These are phyloP conservation scores for Melaleuca quinquenervia DNA, from an alignment of 345 rosid species.

Conservation along the genomic window DNA sequence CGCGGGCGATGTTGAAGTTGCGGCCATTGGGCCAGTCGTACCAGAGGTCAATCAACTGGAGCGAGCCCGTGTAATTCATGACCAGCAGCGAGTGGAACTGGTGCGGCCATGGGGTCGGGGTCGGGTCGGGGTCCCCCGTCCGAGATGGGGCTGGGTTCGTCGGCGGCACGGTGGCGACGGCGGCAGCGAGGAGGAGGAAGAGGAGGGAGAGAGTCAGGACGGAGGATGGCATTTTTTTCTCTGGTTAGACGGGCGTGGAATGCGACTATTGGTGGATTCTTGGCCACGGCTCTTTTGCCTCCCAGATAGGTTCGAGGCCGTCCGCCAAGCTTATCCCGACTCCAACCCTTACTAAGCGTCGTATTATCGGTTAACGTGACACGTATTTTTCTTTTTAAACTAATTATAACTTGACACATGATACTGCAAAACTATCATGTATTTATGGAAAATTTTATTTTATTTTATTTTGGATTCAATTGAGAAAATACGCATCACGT, in stretches of 20 bases:
- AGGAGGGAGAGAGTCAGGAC: not conserved
- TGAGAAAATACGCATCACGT: too few relatives aligned
- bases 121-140: slow-evolving; percentile 8
- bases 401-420: too few relatives aligned
- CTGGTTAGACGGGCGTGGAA: not conserved
- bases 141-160: not conserved
- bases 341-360: not conserved
- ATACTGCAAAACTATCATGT: too few relatives aligned
- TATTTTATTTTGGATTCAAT: too few relatives aligned
- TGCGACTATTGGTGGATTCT: not conserved
- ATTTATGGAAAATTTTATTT: too few relatives aligned
- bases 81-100: slow-evolving; percentile 35
- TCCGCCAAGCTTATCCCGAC: not conserved
- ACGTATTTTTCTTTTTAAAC: too few relatives aligned
- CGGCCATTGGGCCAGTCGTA: slow-evolving; percentile 55
- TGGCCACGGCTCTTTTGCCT: not conserved
- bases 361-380: too few relatives aligned
- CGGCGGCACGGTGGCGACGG: not conserved
- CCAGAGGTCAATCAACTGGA: slow-evolving; percentile 44
- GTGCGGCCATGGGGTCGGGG: slow-evolving; percentile 37
- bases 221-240: not conserved
- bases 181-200: not conserved
- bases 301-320: not conserved
- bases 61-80: slow-evolving; percentile 38
- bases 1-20: slow-evolving; percentile 46